Conservation (phyloP, 306 rosid genomes). For the Canavalia ensiformis region DNA sequence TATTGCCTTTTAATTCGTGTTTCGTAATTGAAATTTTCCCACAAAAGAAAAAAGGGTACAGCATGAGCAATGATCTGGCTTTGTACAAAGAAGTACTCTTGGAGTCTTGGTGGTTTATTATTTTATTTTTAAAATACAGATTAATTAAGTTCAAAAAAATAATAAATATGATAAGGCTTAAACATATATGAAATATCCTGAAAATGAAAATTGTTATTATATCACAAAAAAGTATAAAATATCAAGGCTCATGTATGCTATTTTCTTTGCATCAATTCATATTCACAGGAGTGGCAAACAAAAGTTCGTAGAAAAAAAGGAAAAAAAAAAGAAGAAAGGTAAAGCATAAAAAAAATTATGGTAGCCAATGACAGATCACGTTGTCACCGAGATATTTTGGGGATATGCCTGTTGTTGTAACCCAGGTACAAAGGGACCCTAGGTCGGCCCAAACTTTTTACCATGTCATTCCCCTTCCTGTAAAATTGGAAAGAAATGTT, state of each 20-base stretch:
- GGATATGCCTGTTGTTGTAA: constrained; percentile 18
- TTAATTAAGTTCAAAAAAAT: background rate
- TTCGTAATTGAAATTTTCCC: background rate
- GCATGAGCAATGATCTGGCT: background rate
- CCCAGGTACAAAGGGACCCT: background rate
- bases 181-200: background rate
- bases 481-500: background rate
- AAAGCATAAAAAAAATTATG: background rate
- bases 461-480: background rate
- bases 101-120: too few relatives aligned
- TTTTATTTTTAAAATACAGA: too few relatives aligned
- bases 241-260: background rate
- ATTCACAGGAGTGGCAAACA: background rate
- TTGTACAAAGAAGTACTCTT: too few relatives aligned
- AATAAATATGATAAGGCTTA: background rate
- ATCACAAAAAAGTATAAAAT: background rate
- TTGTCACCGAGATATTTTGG: background rate
- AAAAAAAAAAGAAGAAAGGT: constrained; percentile 5
- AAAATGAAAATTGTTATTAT: background rate
- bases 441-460: background rate
- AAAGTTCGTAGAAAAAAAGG: background rate
- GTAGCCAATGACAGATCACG: background rate
- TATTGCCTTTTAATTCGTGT: background rate
- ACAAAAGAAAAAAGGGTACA: background rate
- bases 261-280: background rate